These are phyloP conservation scores for Elsinoe necatrix DNA, from an alignment of 2,329 filamentous ascomycete genomes.

Conservation along the genomic window DNA sequence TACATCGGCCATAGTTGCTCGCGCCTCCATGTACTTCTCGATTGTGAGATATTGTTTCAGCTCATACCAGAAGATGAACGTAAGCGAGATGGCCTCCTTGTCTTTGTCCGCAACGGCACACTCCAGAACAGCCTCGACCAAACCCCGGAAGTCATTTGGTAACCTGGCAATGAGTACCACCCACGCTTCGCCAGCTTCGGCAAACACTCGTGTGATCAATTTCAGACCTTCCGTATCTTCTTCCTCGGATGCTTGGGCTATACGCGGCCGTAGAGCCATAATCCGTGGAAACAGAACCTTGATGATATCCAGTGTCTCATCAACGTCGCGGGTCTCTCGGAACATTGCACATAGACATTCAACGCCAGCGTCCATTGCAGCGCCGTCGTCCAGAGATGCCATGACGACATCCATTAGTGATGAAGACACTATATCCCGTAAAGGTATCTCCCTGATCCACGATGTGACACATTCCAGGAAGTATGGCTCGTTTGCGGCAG, in stretches of 20 bases:
- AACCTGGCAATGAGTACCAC: conserved; percentile 82
- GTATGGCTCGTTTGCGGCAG: conserved; percentile 76
- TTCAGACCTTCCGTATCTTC: conserved; percentile 83
- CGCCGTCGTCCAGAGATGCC: conserved; percentile 63
- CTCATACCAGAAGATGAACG: conserved; percentile 97
- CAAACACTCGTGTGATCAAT: conserved; percentile 79
- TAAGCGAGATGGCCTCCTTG: conserved; percentile 82
- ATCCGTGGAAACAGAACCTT: conserved; percentile 74
- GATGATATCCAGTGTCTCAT: conserved; percentile 77
- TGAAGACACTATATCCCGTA: conserved; percentile 73
- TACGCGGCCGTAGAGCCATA: conserved; percentile 65
- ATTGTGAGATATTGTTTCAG: conserved; percentile 92
- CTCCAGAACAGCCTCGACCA: conserved; percentile 89
- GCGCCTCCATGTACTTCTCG: conserved; percentile 77
- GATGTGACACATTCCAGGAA: conserved; percentile 93
- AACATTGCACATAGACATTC: conserved; percentile 91
- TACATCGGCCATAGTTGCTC: conserved; percentile 66
- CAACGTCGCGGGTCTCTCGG: conserved; percentile 84
- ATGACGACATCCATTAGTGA: conserved; percentile 76
- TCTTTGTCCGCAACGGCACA: conserved; percentile 82
- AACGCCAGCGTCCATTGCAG: conserved; percentile 76
- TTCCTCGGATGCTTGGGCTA: conserved; percentile 63
- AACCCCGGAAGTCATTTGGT: conserved; percentile 67
- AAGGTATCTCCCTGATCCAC: conserved; percentile 88
- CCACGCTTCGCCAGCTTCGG: conserved; percentile 91